phyloP scores from a whole-genome alignment of 176 grass and related monocot genomes.

The Bonia amplexicaulis region DNA sequence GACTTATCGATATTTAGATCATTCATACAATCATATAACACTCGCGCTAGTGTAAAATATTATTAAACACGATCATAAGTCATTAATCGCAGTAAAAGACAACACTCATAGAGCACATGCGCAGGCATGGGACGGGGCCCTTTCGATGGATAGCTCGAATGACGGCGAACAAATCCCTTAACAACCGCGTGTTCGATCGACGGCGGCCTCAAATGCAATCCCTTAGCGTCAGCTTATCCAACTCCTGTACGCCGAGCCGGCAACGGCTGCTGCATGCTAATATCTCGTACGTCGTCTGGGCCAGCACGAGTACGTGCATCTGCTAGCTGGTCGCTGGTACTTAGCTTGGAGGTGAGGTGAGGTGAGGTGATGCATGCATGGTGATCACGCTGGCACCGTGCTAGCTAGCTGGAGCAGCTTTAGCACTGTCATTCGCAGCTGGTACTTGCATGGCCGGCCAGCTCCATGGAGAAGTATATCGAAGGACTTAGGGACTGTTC shows the following conservation, averaged over 20 bases:
- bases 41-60: too few relatives aligned
- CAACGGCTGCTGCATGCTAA: not conserved
- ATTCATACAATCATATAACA: too few relatives aligned
- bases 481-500: too few relatives aligned
- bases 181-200: not conserved
- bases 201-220: not conserved
- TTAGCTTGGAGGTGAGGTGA: not conserved
- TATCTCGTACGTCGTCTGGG: not conserved
- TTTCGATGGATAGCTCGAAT: not conserved
- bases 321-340: not conserved
- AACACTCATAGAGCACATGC: too few relatives aligned
- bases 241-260: not conserved
- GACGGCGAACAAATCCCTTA: conserved; percentile 8
- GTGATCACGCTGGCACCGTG: not conserved
- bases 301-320: not conserved
- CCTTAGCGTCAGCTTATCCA: not conserved
- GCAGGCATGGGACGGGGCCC: not conserved
- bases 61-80: too few relatives aligned
- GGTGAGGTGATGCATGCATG: not conserved
- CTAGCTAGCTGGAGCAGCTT: not conserved
- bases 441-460: not conserved
- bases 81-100: too few relatives aligned
- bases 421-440: not conserved
- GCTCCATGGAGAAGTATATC: not conserved
- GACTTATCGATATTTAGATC: too few relatives aligned